phyloP scores from a whole-genome alignment of 768 basidiomycete genomes.

The Phaffia tasmanica region DNA sequence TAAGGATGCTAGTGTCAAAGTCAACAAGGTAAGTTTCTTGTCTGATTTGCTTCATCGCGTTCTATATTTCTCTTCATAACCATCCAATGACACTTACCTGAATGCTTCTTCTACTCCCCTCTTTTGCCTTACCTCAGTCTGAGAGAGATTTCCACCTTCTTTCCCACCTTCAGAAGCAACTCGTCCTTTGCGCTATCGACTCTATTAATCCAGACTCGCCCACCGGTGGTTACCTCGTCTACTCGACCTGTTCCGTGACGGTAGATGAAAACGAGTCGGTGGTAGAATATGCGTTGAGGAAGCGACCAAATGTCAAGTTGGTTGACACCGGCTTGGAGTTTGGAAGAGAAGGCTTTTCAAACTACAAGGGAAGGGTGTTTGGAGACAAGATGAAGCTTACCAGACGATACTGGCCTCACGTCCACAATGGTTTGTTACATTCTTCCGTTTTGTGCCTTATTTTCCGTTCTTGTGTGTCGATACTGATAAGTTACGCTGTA shows the following conservation, averaged over 20 bases:
- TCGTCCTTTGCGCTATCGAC: slow-evolving; percentile 95
- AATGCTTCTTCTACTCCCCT: neutral
- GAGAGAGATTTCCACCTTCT: slow-evolving; percentile 91
- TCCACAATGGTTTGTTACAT: slow-evolving; percentile 61
- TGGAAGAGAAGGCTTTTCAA: slow-evolving; percentile 80
- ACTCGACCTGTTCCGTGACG: slow-evolving; percentile 96
- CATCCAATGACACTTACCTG: neutral
- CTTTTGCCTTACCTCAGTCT: slow-evolving; percentile 45
- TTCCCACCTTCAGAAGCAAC: slow-evolving; percentile 95
- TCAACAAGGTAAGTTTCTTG: slow-evolving; percentile 69
- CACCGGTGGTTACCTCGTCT: slow-evolving; percentile 87
- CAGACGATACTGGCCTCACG: slow-evolving; percentile 82
- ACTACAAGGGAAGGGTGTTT: slow-evolving; percentile 83
- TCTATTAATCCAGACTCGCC: slow-evolving; percentile 79
- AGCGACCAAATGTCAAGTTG: slow-evolving; percentile 81
- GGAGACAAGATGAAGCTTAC: slow-evolving; percentile 66
- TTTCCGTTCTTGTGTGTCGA: neutral
- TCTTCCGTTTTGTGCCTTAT: neutral
- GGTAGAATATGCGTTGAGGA: slow-evolving; percentile 90
- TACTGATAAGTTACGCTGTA: neutral
- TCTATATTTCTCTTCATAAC: neutral
- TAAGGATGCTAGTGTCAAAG: slow-evolving; percentile 93
- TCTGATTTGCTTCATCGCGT: neutral
- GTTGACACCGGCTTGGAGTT: slow-evolving; percentile 89
- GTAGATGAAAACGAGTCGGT: slow-evolving; percentile 98